Percentiles rank a stretch among this genome's conserved stretches.
Evolutionary conservation across 2,329 filamentous ascomycete genomes (phyloP).

Genomic region (Penicillium oxalicum): DNA sequence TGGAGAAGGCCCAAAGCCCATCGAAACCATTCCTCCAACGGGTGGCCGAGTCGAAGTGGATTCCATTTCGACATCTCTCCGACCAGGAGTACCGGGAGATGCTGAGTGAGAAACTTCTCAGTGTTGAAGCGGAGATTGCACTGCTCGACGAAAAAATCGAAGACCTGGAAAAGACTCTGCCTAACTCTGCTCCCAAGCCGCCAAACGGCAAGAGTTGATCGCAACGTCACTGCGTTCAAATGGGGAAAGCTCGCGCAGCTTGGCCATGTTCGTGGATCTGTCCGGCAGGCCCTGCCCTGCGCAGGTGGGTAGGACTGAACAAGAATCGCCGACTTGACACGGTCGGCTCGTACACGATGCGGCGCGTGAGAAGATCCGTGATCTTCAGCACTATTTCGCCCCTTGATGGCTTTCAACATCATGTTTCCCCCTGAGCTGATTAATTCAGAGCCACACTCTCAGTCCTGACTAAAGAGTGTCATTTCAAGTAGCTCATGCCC

Average conservation of each 20-base stretch:
- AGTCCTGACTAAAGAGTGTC: not conserved
- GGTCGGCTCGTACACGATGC: too few relatives aligned
- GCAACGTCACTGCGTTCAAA: too few relatives aligned
- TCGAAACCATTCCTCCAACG: conserved; percentile 44
- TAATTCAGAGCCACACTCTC: too few relatives aligned
- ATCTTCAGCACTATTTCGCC: not conserved
- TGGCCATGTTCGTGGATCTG: too few relatives aligned
- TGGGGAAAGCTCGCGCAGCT: too few relatives aligned
- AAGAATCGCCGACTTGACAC: too few relatives aligned
- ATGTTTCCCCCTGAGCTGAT: too few relatives aligned
- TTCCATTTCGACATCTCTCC: conserved; percentile 62
- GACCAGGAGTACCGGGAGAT: conserved; percentile 68
- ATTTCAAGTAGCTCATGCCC: too few relatives aligned
- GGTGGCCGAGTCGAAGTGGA: conserved; percentile 60
- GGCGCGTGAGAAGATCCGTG: too few relatives aligned
- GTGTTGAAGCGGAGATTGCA: conserved; percentile 69
- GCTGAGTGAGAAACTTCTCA: conserved; percentile 64
- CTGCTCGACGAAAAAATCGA: conserved; percentile 70
- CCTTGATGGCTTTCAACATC: too few relatives aligned
- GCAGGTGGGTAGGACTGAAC: too few relatives aligned
- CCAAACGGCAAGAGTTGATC: conserved; percentile 5
- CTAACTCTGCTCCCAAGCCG: conserved; percentile 1
- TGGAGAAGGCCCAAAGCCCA: conserved; percentile 30
- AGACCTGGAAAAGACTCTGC: conserved; percentile 37
- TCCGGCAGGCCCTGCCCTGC: too few relatives aligned